Base-by-base conservation (phyloP, 805 yeast species). In the Wickerhamomyces kurtzmanii region DNA sequence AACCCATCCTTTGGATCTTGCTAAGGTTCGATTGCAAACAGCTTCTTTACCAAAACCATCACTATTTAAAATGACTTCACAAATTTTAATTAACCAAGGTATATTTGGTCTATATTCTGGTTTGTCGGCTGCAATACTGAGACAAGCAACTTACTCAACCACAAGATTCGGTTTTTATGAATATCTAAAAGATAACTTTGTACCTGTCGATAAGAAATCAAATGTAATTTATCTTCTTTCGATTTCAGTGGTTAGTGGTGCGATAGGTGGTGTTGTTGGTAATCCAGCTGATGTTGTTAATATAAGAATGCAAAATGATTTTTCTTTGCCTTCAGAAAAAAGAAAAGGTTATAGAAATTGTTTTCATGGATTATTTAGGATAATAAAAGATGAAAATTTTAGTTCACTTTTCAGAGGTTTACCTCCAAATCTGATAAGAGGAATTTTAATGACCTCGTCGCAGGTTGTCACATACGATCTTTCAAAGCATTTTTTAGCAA, bases 281-380 rank as follows among this genome's bases (percentile, higher is more conserved):
- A 84, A 84, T 47, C 94, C 94, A 4, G 74, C 91, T 1, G 95
- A 84, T 48, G 79, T 84, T 10, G 85, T 82, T 21, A 84, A 84
- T 42, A 81, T 84, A 37, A 69, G 94, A 55, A 84, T 84, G 95
- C 95, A 84, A 51, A 84, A 84, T 50, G 95, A 84, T 46, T 71
- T 79, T 6, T 58, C 86, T 0, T 59, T 81, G 33, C 82, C 86
- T 5, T 31, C 53, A 5, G 75, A 62, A 2, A 64, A 74, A 39
- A 67, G 86, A 48, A 67, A 94, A 50, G 72, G 79, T 46, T 84
- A 85, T 50, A 62, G 64, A 28, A 75, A 85, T 51, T 93, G 91
- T 0, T 42, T 84, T 21, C 87, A 84, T 48, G 95, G 94, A 11
- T 52, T 85, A 17, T 43, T 48, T 29, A 65, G 77, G 38, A 74